These are phyloP conservation scores for Yamadazyma mexicana DNA, from an alignment of 1,139 yeast genomes.

Conservation along the genomic window DNA sequence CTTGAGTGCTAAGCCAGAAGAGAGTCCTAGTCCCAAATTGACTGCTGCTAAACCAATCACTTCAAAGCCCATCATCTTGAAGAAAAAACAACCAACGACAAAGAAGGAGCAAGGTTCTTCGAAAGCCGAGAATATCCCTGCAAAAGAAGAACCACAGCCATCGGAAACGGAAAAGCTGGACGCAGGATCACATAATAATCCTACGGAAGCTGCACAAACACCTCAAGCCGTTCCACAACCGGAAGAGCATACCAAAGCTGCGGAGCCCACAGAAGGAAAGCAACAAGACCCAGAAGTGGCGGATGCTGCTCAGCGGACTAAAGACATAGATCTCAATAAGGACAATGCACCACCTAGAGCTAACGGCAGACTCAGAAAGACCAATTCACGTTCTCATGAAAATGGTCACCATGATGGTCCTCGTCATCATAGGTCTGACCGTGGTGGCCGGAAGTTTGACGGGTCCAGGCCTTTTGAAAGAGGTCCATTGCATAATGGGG, in stretches of 20 bases:
- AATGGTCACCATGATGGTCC: background rate
- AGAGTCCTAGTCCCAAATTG: conserved; percentile 13
- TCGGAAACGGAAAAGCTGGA: no score
- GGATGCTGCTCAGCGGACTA: background rate
- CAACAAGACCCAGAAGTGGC: background rate
- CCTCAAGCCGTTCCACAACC: no score
- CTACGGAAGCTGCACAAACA: background rate
- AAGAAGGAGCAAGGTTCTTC: no score
- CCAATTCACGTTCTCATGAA: background rate
- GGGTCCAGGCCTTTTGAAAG: background rate
- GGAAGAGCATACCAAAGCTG: background rate
- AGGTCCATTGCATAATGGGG: background rate
- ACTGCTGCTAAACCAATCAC: conserved; percentile 26
- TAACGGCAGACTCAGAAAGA: background rate
- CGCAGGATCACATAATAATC: no score
- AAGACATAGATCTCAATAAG: background rate
- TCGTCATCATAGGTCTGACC: background rate
- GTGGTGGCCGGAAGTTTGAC: background rate
- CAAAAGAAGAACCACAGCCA: no score
- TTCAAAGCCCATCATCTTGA: conserved; percentile 40
- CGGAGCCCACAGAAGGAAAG: background rate
- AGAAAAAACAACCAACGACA: conserved; percentile 30
- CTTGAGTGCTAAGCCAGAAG: conserved; percentile 29
- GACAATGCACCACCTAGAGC: background rate
- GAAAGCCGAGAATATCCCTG: no score